phyloP scores from a whole-genome alignment of 371 early-diverging fungal species.

The Rhizopus arrhizus region DNA sequence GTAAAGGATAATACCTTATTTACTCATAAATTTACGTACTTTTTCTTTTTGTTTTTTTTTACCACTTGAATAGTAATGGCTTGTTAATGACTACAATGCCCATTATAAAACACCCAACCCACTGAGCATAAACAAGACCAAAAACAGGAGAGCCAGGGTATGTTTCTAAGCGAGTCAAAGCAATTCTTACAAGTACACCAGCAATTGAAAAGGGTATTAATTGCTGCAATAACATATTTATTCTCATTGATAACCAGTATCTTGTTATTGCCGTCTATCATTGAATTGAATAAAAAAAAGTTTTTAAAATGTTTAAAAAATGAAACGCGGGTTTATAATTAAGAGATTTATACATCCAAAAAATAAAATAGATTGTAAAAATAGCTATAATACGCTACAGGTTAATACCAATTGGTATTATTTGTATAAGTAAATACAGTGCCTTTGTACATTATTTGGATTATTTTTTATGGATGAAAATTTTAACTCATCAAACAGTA shows the following conservation, averaged over 20 bases:
- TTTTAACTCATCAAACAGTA: no score
- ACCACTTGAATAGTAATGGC: conserved; percentile 23
- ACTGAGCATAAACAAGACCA: conserved; percentile 67
- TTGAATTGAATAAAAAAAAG: neutral
- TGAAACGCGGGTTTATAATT: no score
- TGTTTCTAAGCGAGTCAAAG: conserved; percentile 54
- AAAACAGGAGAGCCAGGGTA: conserved; percentile 67
- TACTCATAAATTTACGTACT: neutral
- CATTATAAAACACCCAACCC: conserved; percentile 75
- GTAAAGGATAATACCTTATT: conserved; percentile 54
- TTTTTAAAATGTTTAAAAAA: no score
- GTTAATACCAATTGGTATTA: no score
- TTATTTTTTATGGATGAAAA: no score
- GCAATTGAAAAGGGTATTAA: conserved; percentile 66
- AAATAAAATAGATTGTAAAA: no score
- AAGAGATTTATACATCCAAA: no score
- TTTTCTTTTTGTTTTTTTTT: neutral
- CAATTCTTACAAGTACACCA: conserved; percentile 68
- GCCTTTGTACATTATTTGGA: no score
- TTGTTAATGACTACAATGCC: conserved; percentile 45
- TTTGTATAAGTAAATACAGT: no score
- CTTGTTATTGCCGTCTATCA: neutral
- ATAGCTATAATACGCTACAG: no score
- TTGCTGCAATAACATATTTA: conserved; percentile 30
- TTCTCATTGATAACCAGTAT: conserved; percentile 36